phyloP scores from a whole-genome alignment of 805 yeast genomes.

The Ogataea salicorniae region DNA sequence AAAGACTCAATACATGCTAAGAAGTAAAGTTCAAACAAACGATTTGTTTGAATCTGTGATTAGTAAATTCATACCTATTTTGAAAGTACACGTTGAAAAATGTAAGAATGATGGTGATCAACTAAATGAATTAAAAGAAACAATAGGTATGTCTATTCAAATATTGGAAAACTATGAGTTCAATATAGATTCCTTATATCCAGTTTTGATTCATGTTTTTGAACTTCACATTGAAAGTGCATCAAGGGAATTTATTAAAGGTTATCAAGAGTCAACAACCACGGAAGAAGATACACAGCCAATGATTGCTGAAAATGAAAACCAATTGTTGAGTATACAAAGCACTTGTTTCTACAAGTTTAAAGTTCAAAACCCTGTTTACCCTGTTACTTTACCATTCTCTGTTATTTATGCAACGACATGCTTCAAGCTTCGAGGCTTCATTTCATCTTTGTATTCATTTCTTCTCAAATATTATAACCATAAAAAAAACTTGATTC shows the following conservation, averaged over 20 bases:
- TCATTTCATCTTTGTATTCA: slow-evolving; percentile 55
- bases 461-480: slow-evolving; percentile 64
- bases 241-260: slow-evolving; percentile 49
- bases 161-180: slow-evolving; percentile 70
- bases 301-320: slow-evolving; percentile 55
- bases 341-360: slow-evolving; percentile 34
- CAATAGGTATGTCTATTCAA: slow-evolving; percentile 67
- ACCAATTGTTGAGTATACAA: slow-evolving; percentile 56
- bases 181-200: slow-evolving; percentile 54
- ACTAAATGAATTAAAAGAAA: slow-evolving; percentile 51
- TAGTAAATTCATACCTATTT: slow-evolving; percentile 53
- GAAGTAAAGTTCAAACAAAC: slow-evolving; percentile 54
- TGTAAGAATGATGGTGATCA: slow-evolving; percentile 38
- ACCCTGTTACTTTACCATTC: slow-evolving; percentile 74
- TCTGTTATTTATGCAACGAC: slow-evolving; percentile 84
- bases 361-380: slow-evolving; percentile 27
- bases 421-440: slow-evolving; percentile 67
- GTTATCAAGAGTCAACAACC: slow-evolving; percentile 52
- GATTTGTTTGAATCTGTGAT: slow-evolving; percentile 74
- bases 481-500: slow-evolving; percentile 54
- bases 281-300: slow-evolving; percentile 89
- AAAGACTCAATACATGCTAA: slow-evolving; percentile 58
- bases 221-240: slow-evolving; percentile 54
- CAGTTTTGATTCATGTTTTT: slow-evolving; percentile 54
- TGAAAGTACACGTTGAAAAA: slow-evolving; percentile 42